Percentiles rank a stretch among this genome's conserved stretches.
Conservation (phyloP, 1,139 yeast genomes). For the Yamadazyma sp. region DNA sequence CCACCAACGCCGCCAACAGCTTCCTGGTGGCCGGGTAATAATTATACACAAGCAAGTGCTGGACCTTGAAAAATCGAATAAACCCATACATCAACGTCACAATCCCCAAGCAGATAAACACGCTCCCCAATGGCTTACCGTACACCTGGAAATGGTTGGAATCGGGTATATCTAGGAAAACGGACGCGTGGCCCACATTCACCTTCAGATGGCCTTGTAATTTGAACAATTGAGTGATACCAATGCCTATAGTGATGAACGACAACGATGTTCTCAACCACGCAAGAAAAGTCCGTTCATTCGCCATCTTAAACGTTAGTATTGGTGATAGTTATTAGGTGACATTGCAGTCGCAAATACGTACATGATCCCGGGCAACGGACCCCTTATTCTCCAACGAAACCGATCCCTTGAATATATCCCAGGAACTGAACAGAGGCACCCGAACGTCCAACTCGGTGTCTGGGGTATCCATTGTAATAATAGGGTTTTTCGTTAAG, state of each 20-base stretch:
- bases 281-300: slow-evolving; percentile 75
- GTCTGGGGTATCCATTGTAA: slow-evolving; percentile 4
- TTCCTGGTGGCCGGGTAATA: slow-evolving; percentile 33
- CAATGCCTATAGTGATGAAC: slow-evolving; percentile 43
- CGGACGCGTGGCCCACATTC: slow-evolving; percentile 14
- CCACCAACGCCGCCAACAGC: slow-evolving; percentile 22
- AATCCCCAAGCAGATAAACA: slow-evolving; percentile 37
- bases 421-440: slow-evolving; percentile 13
- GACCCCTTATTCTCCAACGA: slow-evolving; percentile 46
- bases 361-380: slow-evolving; percentile 48
- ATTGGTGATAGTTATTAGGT: not conserved
- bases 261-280: slow-evolving; percentile 65
- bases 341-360: slow-evolving; percentile 8
- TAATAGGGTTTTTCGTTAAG: too few species aligned
- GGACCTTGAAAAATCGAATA: slow-evolving; percentile 36
- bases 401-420: slow-evolving; percentile 24
- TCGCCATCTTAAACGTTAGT: slow-evolving; percentile 46
- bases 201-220: slow-evolving; percentile 25
- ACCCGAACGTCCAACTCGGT: slow-evolving; percentile 7
- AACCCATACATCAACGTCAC: slow-evolving; percentile 34
- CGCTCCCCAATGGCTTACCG: slow-evolving; percentile 40
- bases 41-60: slow-evolving; percentile 24
- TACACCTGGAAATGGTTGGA: slow-evolving; percentile 14
- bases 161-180: slow-evolving; percentile 10
- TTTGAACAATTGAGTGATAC: slow-evolving; percentile 42